phyloP scores from a whole-genome alignment of 352 stramenopile genomes.

The Chrysophaeum taylorii region DNA sequence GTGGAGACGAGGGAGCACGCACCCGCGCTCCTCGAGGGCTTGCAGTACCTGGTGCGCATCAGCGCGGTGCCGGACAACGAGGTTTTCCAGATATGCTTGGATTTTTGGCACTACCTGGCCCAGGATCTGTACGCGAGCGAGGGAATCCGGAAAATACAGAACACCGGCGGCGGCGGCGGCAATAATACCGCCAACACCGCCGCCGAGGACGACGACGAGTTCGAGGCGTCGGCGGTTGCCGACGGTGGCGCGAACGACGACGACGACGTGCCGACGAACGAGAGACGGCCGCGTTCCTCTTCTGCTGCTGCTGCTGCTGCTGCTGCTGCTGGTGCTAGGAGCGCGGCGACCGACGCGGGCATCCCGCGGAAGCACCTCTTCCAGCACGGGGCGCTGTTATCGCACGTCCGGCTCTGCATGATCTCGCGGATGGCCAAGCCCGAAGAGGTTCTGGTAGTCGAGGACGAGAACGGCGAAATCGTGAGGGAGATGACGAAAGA shows the following conservation, averaged over 20 bases:
- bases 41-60: slow-evolving; percentile 66
- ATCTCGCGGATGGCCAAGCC: slow-evolving; percentile 99
- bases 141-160: slow-evolving; percentile 60
- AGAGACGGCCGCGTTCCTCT: too few relatives aligned
- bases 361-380: slow-evolving; percentile 17
- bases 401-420: slow-evolving; percentile 87
- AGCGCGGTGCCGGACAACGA: slow-evolving; percentile 78
- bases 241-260: not conserved
- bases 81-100: slow-evolving; percentile 97
- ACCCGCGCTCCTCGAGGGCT: slow-evolving; percentile 73
- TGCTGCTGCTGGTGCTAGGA: slow-evolving; percentile 41
- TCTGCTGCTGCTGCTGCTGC: too few relatives aligned
- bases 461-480: slow-evolving; percentile 95
- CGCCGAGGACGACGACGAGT: slow-evolving; percentile 16
- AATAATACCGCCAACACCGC: slow-evolving; percentile 30
- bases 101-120: slow-evolving; percentile 92
- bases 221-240: slow-evolving; percentile 19
- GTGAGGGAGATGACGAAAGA: slow-evolving; percentile 95
- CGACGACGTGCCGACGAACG: not conserved
- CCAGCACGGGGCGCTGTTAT: slow-evolving; percentile 60
- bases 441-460: slow-evolving; percentile 98
- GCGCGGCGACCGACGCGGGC: slow-evolving; percentile 45
- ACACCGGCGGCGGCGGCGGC: slow-evolving; percentile 27
- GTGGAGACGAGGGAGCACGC: slow-evolving; percentile 81
- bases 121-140: slow-evolving; percentile 88